Conservation (phyloP, 176 grass and related monocot genomes). For the Zizania latifolia region DNA sequence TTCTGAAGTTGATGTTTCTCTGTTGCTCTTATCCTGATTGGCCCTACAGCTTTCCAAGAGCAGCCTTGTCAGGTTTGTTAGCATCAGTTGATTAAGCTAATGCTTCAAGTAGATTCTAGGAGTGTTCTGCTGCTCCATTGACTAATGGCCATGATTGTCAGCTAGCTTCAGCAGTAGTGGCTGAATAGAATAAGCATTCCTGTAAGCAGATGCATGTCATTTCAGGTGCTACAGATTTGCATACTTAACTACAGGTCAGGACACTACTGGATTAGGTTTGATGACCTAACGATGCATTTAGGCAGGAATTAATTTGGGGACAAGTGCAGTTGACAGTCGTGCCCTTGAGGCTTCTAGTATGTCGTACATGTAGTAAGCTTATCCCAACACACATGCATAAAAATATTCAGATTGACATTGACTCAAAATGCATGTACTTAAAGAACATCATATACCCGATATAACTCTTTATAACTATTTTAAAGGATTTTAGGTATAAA, state of each 20-base stretch:
- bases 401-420: conserved; percentile 12
- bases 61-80: conserved; percentile 29
- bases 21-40: conserved; percentile 33
- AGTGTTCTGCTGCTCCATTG: conserved; percentile 30
- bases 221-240: conserved; percentile 36
- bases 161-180: conserved; percentile 30
- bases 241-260: conserved; percentile 14
- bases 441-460: too few relatives aligned
- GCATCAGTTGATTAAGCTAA: conserved; percentile 28
- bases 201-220: conserved; percentile 28
- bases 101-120: conserved; percentile 45
- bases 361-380: background rate
- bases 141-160: conserved; percentile 43
- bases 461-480: too few relatives aligned
- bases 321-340: conserved; percentile 6
- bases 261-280: conserved; percentile 17
- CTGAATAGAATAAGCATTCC: conserved; percentile 27
- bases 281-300: conserved; percentile 23
- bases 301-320: background rate
- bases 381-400: background rate
- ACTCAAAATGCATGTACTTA: background rate
- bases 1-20: conserved; percentile 37
- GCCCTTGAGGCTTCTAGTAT: background rate
- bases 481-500: too few relatives aligned
- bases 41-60: conserved; percentile 17